phyloP scores from a whole-genome alignment of 2,329 filamentous ascomycete genomes.

The Lasiodiplodia hormozganensis region DNA sequence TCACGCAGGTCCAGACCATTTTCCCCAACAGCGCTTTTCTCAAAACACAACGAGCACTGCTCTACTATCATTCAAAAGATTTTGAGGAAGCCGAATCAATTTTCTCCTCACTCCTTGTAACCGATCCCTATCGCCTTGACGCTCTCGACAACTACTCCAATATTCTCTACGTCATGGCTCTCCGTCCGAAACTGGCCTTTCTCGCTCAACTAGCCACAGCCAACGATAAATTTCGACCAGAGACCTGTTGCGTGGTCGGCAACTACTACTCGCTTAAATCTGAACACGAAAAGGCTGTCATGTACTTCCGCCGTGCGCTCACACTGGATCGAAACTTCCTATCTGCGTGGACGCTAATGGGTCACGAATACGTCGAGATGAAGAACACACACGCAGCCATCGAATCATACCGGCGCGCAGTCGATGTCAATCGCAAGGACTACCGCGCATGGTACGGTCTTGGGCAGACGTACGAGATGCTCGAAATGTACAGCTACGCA shows the following conservation, averaged over 20 bases:
- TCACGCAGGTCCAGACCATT: constrained; percentile 79
- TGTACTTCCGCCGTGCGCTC: constrained; percentile 93
- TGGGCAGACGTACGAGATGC: constrained; percentile 94
- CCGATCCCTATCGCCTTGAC: constrained; percentile 76
- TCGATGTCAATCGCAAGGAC: constrained; percentile 94
- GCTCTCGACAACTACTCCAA: constrained; percentile 96
- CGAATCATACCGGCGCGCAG: constrained; percentile 92
- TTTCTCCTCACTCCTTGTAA: constrained; percentile 73
- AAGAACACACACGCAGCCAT: constrained; percentile 99
- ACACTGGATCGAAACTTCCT: constrained; percentile 89
- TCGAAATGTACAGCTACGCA: constrained; percentile 98
- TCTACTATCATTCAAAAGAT: constrained; percentile 89
- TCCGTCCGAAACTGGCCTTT: constrained; percentile 88
- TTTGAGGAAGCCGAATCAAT: constrained; percentile 69
- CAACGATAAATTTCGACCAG: constrained; percentile 94
- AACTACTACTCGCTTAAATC: constrained; percentile 97
- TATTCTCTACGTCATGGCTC: constrained; percentile 90
- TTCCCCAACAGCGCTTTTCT: constrained; percentile 91
- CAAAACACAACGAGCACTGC: constrained; percentile 84
- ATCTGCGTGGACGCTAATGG: constrained; percentile 98
- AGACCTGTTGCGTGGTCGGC: constrained; percentile 95
- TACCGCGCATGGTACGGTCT: constrained; percentile 98
- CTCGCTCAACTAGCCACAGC: constrained; percentile 85
- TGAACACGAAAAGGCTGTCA: constrained; percentile 95
- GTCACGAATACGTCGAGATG: constrained; percentile 97